Evolutionary conservation across 2,329 filamentous ascomycete genomes (phyloP).

Genomic region (Trichoderma simmonsii): DNA sequence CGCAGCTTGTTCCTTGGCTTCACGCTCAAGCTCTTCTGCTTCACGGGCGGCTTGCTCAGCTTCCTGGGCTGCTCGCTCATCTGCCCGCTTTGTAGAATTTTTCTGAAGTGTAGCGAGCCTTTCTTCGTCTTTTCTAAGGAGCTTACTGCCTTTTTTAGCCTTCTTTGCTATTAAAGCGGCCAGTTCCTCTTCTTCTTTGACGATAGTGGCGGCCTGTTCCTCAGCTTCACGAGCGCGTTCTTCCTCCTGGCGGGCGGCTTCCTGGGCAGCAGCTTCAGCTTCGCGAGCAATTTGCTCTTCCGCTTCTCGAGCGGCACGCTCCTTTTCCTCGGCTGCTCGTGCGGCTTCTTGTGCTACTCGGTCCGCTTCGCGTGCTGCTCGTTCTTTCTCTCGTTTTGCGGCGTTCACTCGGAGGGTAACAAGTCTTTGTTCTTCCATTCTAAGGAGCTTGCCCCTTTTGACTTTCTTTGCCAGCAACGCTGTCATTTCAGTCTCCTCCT

Average conservation of each 20-base stretch:
- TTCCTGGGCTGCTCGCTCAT: conserved; percentile 25
- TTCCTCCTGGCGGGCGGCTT: conserved; percentile 21
- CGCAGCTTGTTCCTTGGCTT: conserved; percentile 22
- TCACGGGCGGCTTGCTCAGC: conserved; percentile 24
- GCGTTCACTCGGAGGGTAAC: conserved; percentile 2
- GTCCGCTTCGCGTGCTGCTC: neutral
- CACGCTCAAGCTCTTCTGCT: conserved; percentile 20
- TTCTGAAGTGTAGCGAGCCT: neutral
- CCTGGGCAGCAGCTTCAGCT: conserved; percentile 19
- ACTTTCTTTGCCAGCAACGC: conserved; percentile 32
- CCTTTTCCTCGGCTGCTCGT: conserved; percentile 19
- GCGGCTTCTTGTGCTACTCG: conserved; percentile 22
- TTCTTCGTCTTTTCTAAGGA: conserved; percentile 20
- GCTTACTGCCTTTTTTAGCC: conserved; percentile 21
- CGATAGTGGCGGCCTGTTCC: conserved; percentile 20
- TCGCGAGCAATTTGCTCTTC: conserved; percentile 20
- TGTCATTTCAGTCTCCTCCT: conserved; percentile 42
- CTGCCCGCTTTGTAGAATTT: conserved; percentile 9
- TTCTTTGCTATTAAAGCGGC: conserved; percentile 36
- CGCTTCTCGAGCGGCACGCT: conserved; percentile 10
- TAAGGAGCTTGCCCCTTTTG: conserved; percentile 17
- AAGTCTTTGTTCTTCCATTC: conserved; percentile 20
- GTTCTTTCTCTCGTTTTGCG: conserved; percentile 11
- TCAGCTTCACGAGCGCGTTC: conserved; percentile 22
- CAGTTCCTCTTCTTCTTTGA: conserved; percentile 41